Evolutionary conservation across 495 filamentous ascomycete genomes (phyloP), one percentile per base, ranked within the genome.

Genomic region (Cenococcum geophilum): DNA sequence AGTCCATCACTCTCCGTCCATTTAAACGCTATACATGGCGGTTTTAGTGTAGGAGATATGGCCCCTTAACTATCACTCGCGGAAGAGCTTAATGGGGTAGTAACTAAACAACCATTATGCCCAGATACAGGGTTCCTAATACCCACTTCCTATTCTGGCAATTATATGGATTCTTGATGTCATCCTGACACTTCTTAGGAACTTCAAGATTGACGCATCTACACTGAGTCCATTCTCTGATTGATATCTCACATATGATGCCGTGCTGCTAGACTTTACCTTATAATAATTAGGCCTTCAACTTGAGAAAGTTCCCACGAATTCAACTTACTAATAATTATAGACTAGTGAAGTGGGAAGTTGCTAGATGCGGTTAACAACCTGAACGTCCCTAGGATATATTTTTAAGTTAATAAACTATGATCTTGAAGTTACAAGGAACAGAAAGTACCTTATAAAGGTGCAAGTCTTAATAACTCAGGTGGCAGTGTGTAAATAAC

Each of bases 131-230:
- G 16, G 48, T 21, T 16, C 48, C 23, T 27, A 4, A 14, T 12
- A 51, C 21, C 48, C 48, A 51, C 11, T 8, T 5, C 48, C 1
- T 4, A 20, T 23, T 4, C 21, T 3, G 14, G 23, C 48, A 51
- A 12, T 4, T 4, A 27, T 51, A 51, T 27, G 48, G 48, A 51
- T 51, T 16, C 14, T 51, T 1, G 11, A 51, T 22, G 22, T 51
- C 48, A 21, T 51, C 23, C 18, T 12, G 20, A 51, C 48, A 51
- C 48, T 51, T 51, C 48, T 21, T 23, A 23, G 48, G 48, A 51
- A 51, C 14, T 11, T 51, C 48, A 27, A 1, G 11, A 12, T 20
- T 14, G 16, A 21, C 16, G 22, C 48, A 51, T 18, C 48, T 16
- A 51, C 48, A 51, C 21, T 51, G 48, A 27, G 18, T 21, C 48